phyloP scores from a whole-genome alignment of 1,284 basidiomycete species.

The Earliella scabrosa region DNA sequence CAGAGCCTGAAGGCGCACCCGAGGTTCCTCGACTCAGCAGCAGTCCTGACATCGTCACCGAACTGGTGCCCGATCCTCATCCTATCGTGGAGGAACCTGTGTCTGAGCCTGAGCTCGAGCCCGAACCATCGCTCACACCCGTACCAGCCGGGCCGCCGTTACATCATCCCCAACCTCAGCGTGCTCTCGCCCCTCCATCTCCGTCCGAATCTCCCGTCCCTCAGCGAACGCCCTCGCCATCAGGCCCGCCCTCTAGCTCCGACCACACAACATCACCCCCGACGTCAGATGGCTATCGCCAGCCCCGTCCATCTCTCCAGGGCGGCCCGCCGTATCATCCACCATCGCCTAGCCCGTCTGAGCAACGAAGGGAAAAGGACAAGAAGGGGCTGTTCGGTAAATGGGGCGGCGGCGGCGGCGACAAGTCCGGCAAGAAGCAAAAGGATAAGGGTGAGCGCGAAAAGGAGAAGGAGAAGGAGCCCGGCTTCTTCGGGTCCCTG shows the following conservation, averaged over 20 bases:
- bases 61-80: slow-evolving; percentile 11
- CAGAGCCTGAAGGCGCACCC: slow-evolving; percentile 7
- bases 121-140: slow-evolving; percentile 5
- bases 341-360: slow-evolving; percentile 34
- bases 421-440: slow-evolving; percentile 54
- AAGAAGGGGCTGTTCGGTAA: slow-evolving; percentile 79
- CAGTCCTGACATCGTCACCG: slow-evolving; percentile 19
- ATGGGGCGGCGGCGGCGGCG: slow-evolving; percentile 72
- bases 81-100: slow-evolving; percentile 10
- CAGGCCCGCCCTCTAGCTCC: slow-evolving; percentile 43
- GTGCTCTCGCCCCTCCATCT: slow-evolving; percentile 36
- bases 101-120: slow-evolving; percentile 16
- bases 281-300: slow-evolving; percentile 37
- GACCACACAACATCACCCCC: slow-evolving; percentile 30
- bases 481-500: slow-evolving; percentile 86
- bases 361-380: slow-evolving; percentile 57
- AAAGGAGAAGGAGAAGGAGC: slow-evolving; percentile 69
- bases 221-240: slow-evolving; percentile 51
- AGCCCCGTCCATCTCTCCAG: slow-evolving; percentile 32
- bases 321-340: slow-evolving; percentile 32
- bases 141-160: slow-evolving; percentile 45
- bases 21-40: slow-evolving; percentile 17
- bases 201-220: slow-evolving; percentile 41
- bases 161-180: slow-evolving; percentile 59
- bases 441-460: slow-evolving; percentile 51